These are phyloP conservation scores for Lavandula angustifolia DNA, from an alignment of 257 asterid species.

Conservation along the genomic window DNA sequence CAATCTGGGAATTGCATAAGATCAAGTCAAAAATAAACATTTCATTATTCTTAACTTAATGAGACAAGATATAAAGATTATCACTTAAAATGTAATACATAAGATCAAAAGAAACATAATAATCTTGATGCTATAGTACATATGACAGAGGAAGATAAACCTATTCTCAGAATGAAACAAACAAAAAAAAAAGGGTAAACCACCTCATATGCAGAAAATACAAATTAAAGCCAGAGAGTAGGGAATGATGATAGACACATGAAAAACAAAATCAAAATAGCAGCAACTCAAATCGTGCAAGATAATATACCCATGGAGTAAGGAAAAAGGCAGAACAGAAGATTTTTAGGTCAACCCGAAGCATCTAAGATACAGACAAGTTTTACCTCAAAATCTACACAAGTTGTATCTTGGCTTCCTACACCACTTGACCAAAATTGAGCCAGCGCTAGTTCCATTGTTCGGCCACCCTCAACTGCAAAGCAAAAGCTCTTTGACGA, in stretches of 20 bases:
- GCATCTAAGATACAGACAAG: slow-evolving; percentile 24
- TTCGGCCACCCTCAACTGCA: slow-evolving; percentile 82
- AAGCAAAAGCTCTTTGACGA: slow-evolving; percentile 85
- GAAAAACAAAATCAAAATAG: slow-evolving; percentile 1
- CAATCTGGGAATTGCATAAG: slow-evolving; percentile 55
- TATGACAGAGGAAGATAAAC: slow-evolving; percentile 9
- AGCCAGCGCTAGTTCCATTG: slow-evolving; percentile 92
- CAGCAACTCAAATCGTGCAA: neutral
- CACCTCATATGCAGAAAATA: slow-evolving; percentile 16
- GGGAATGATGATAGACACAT: slow-evolving; percentile 9
- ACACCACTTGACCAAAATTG: slow-evolving; percentile 98
- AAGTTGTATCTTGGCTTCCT: slow-evolving; percentile 79
- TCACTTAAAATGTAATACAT: slow-evolving; percentile 1
- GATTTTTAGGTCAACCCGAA: slow-evolving; percentile 5
- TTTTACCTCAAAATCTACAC: slow-evolving; percentile 81
- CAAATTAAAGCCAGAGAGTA: neutral
- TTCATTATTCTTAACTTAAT: slow-evolving; percentile 20
- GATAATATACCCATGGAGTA: neutral
- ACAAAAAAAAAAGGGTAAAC: neutral
- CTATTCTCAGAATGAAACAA: neutral
- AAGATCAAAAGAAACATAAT: slow-evolving; percentile 14
- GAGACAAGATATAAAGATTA: slow-evolving; percentile 15
- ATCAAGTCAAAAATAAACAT: slow-evolving; percentile 30
- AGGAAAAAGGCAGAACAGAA: slow-evolving; percentile 13
- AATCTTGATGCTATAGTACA: slow-evolving; percentile 14